phyloP scores from a whole-genome alignment of 257 asterid species.

The Paraleonurus japonicus region DNA sequence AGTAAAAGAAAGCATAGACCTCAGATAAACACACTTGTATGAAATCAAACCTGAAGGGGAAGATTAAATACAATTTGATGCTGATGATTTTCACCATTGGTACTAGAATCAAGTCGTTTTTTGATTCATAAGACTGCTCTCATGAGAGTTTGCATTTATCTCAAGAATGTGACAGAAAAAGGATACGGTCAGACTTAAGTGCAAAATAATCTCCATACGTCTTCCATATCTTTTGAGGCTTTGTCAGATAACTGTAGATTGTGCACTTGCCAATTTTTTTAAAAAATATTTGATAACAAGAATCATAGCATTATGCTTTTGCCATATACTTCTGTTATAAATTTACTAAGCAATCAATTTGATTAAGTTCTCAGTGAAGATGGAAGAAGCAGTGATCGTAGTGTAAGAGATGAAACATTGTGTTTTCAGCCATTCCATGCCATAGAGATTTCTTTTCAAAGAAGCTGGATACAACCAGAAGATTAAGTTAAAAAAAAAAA shows the following conservation, averaged over 20 bases:
- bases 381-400: background rate
- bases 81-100: background rate
- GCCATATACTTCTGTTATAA: background rate
- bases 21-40: too few species aligned
- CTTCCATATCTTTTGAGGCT: background rate
- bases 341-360: slow-evolving; percentile 3
- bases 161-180: background rate
- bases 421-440: slow-evolving; percentile 1
- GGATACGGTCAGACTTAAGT: background rate
- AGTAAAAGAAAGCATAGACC: too few species aligned
- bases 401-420: background rate
- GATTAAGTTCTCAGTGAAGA: background rate
- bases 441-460: background rate
- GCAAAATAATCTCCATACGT: background rate
- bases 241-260: background rate
- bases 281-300: background rate
- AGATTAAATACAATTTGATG: background rate
- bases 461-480: background rate
- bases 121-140: background rate
- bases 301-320: background rate
- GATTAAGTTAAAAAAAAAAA: background rate
- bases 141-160: background rate
- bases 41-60: background rate
- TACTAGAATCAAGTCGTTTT: background rate
- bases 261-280: background rate